A percentile compares a stretch with the other conserved stretches of the same genome.
Evolutionary conservation across 495 filamentous ascomycete species (phyloP).

Genomic region (Podospora fimiseda): DNA sequence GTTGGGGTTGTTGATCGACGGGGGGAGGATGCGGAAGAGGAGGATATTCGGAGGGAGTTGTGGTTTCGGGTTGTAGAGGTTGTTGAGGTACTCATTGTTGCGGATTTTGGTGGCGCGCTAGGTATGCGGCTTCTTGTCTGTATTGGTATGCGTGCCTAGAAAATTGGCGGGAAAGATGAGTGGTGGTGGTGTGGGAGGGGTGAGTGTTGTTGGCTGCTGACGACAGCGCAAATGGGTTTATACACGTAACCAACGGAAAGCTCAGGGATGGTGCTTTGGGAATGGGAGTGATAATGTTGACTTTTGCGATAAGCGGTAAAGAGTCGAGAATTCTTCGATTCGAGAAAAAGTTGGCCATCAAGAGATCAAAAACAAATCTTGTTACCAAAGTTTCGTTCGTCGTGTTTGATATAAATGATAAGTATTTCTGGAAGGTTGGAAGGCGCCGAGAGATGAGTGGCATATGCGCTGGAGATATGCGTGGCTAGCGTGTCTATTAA

Average conservation of each 20-base stretch:
- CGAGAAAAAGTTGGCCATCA: not conserved
- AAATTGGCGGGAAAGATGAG: not conserved
- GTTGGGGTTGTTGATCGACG: constrained; percentile 18
- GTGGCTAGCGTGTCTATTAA: not conserved
- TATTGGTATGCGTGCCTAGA: not conserved
- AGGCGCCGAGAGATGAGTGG: not conserved
- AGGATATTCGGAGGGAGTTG: constrained; percentile 11
- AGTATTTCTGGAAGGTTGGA: too few relatives aligned
- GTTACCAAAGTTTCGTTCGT: not conserved
- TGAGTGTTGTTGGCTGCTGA: too few relatives aligned
- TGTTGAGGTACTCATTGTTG: too few relatives aligned
- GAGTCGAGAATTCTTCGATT: not conserved
- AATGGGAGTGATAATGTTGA: not conserved
- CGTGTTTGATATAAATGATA: not conserved
- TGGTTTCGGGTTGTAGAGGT: constrained; percentile 7
- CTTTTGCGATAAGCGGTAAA: not conserved
- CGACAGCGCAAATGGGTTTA: not conserved
- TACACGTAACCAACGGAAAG: not conserved
- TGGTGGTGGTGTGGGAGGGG: too few relatives aligned
- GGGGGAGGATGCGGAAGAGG: constrained; percentile 18
- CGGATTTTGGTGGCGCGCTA: too few relatives aligned
- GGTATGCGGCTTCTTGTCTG: too few relatives aligned
- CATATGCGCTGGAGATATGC: not conserved
- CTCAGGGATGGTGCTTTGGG: not conserved
- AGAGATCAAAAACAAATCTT: not conserved